Evolutionary conservation across 257 asterid genomes (phyloP), one percentile per base, ranked within the genome.

Genomic region (Plantago ovata): DNA sequence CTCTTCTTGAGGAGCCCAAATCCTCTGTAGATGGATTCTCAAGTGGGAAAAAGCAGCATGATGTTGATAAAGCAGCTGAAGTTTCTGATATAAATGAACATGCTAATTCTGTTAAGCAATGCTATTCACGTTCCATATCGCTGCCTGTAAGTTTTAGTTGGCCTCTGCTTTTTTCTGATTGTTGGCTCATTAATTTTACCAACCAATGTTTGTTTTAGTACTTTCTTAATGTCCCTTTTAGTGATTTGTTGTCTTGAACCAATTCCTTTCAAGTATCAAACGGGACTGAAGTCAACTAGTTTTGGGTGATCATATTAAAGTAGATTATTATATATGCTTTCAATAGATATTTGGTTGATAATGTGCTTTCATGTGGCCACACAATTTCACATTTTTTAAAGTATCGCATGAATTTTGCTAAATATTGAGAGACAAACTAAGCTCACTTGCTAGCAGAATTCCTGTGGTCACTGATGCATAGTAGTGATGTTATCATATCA

Each of bases 121-220:
- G 75, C 44, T 66, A 45, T 69, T 18, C 85, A 36, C 73, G 58
- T 54, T 78, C 93, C 43, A 36, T 64, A 38, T 81, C 87, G 28
- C 73, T 83, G 67, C 94, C 95, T 58, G 98, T 92, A 84, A 87
- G 98, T 82, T 59, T 38, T 67, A 45, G 58, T 20, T 38, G 56
- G n/a, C 46, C 6, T 18, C 47, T 46, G 20, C 16, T 14, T 54
- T 67, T 38, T n/a, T 19, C 8, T 63, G 53, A 43, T 13, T 48
- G 43, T 51, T 61, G 24, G 56, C 53, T 51, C 10, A 44, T 40
- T 24, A 33, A 20, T 63, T 5, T 32, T 36, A 6, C 7, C 18
- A 57, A 12, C 15, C 2, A 6, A 18, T 22, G 12, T 10, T n/a
- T 18, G 9, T 53, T 24, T 4, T 23, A 13, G 21, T 32, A 28